Percentiles rank a stretch among this genome's conserved stretches.
phyloP scores from a whole-genome alignment of 352 stramenopile genomes.

The Phytophthora capsici region DNA sequence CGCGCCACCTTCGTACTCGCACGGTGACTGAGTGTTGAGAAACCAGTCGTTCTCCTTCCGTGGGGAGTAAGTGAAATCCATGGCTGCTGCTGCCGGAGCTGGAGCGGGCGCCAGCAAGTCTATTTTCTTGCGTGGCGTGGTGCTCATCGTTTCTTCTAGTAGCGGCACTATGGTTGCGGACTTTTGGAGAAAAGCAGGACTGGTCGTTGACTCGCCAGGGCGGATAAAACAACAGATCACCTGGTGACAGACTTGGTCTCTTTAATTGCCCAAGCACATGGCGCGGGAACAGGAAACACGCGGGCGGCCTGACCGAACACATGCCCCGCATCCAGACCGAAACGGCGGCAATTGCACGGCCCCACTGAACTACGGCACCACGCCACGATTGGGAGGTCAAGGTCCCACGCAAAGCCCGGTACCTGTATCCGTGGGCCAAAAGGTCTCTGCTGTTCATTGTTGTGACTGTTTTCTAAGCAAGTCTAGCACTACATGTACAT shows the following conservation, averaged over 20 bases:
- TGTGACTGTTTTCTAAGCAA: too few species aligned
- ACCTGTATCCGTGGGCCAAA: too few species aligned
- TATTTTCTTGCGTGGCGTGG: slow-evolving; percentile 35
- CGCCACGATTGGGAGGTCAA: slow-evolving; percentile 26
- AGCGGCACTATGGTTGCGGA: slow-evolving; percentile 36
- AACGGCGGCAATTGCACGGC: slow-evolving; percentile 11
- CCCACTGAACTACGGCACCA: slow-evolving; percentile 18
- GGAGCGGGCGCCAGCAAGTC: slow-evolving; percentile 31
- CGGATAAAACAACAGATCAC: slow-evolving; percentile 10
- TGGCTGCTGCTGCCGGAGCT: slow-evolving; percentile 2
- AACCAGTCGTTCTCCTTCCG: slow-evolving; percentile 34
- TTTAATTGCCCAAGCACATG: slow-evolving; percentile 13
- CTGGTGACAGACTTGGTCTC: background rate
- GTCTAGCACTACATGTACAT: too few species aligned
- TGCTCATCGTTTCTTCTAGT: slow-evolving; percentile 36
- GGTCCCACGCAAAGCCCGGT: slow-evolving; percentile 2
- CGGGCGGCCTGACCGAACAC: slow-evolving; percentile 5
- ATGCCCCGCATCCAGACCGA: slow-evolving; percentile 14
- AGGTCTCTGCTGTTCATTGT: too few species aligned
- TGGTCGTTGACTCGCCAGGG: background rate
- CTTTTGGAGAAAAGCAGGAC: slow-evolving; percentile 22
- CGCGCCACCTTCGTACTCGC: slow-evolving; percentile 22
- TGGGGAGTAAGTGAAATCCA: slow-evolving; percentile 23
- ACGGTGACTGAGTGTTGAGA: slow-evolving; percentile 25
- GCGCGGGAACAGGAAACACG: slow-evolving; percentile 9